phyloP scores from a whole-genome alignment of 169 alveolate genomes.

The Perkinsus marinus region DNA sequence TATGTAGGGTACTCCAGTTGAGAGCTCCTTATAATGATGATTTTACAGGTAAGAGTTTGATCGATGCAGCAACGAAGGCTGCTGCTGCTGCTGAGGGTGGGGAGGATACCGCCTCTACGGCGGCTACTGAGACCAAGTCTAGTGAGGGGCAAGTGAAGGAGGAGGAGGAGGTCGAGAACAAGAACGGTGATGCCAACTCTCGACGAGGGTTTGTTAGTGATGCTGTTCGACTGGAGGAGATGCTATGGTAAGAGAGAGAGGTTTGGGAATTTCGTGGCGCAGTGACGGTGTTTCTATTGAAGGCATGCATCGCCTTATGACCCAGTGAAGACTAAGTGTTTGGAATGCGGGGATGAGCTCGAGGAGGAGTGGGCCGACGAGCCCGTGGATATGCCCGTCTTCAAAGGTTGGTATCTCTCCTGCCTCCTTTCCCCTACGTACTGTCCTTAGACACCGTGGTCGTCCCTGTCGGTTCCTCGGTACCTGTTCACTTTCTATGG shows the following conservation, averaged over 20 bases:
- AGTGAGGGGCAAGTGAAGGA: not conserved
- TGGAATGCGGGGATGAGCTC: not conserved
- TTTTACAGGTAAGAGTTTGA: not conserved
- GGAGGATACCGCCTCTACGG: not conserved
- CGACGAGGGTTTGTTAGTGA: not conserved
- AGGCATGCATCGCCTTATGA: not conserved
- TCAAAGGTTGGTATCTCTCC: not conserved
- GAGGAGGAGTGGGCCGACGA: not conserved
- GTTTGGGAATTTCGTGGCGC: not conserved
- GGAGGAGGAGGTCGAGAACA: not conserved
- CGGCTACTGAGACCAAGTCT: not conserved
- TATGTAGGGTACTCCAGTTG: not conserved
- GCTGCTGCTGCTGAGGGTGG: not conserved
- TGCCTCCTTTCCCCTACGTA: not conserved
- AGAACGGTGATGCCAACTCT: not conserved
- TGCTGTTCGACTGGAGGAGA: not conserved
- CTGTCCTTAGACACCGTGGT: not conserved
- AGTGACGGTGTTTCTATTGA: not conserved
- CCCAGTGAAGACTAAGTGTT: not conserved
- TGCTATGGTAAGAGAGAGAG: not conserved
- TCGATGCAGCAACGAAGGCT: not conserved
- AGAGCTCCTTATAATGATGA: not conserved
- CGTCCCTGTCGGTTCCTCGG: not conserved
- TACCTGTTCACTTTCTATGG: not conserved
- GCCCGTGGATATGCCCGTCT: not conserved